Percentiles rank a stretch among this genome's conserved stretches.
Evolutionary conservation across 2,329 filamentous ascomycete species (phyloP).

Genomic region (Remersonia thermophila): DNA sequence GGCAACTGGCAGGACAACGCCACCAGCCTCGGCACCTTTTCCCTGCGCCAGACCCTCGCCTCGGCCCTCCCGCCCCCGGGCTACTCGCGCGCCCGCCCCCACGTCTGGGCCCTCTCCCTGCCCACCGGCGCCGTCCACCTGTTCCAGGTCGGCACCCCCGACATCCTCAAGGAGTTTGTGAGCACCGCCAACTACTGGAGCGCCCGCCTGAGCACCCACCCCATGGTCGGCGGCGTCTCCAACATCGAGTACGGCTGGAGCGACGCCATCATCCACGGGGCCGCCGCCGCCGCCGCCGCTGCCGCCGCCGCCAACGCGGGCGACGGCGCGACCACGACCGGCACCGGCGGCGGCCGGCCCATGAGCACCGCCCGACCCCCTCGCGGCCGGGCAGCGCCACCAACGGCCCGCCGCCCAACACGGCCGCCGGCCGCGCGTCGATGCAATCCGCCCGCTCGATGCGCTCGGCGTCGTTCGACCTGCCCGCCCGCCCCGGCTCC

Average conservation of each 20-base stretch:
- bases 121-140: conserved; percentile 90
- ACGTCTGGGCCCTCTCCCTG: conserved; percentile 88
- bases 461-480: conserved; percentile 49
- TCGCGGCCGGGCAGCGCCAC: conserved; percentile 22
- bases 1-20: conserved; percentile 98
- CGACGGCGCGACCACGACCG: conserved; percentile 16
- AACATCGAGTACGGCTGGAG: conserved; percentile 98
- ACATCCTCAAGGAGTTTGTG: conserved; percentile 91
- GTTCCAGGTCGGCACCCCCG: conserved; percentile 93
- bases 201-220: conserved; percentile 84
- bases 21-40: conserved; percentile 75
- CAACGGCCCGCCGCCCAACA: conserved; percentile 24
- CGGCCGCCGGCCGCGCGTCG: conserved; percentile 21
- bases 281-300: conserved; percentile 28
- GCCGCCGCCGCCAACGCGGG: conserved; percentile 35
- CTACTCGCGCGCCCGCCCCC: conserved; percentile 78
- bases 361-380: conserved; percentile 10
- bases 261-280: conserved; percentile 60
- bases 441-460: conserved; percentile 36
- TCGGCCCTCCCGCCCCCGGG: conserved; percentile 81
- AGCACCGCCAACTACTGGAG: conserved; percentile 96
- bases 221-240: conserved; percentile 80
- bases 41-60: conserved; percentile 81
- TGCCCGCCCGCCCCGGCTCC: conserved; percentile 43
- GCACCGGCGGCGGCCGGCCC: conserved; percentile 10